Conservation (phyloP, 192 early-diverging fungal species). For the Phycomyces blakesleeanus region DNA sequence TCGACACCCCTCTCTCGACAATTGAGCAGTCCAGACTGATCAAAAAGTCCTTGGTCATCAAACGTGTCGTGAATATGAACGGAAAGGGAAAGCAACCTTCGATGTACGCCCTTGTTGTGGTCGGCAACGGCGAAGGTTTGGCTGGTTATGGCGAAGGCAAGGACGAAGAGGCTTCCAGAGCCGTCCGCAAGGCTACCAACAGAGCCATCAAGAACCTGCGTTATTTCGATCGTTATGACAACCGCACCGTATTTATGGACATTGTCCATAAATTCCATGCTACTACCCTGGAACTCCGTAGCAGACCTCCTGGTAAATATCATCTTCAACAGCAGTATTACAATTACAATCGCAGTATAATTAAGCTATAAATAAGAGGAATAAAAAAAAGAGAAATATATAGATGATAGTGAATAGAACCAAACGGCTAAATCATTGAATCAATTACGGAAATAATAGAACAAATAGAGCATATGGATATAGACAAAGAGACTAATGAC, state of each 20-base stretch:
- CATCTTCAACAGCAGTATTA: too few species aligned
- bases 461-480: too few species aligned
- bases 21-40: slow-evolving; percentile 54
- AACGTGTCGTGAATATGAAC: slow-evolving; percentile 76
- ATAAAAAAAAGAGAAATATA: too few species aligned
- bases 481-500: neutral
- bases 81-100: slow-evolving; percentile 75
- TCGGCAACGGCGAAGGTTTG: slow-evolving; percentile 88
- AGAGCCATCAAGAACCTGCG: slow-evolving; percentile 86
- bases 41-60: slow-evolving; percentile 70
- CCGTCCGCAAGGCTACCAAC: slow-evolving; percentile 85
- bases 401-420: too few species aligned
- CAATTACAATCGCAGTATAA: too few species aligned
- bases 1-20: slow-evolving; percentile 42
- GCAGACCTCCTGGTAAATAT: slow-evolving; percentile 77
- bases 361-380: too few species aligned
- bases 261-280: slow-evolving; percentile 86
- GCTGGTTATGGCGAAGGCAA: slow-evolving; percentile 94
- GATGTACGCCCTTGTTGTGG: slow-evolving; percentile 90
- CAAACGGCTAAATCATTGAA: too few species aligned
- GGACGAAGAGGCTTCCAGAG: slow-evolving; percentile 68
- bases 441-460: too few species aligned
- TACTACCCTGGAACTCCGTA: slow-evolving; percentile 75
- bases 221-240: slow-evolving; percentile 83
- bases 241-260: slow-evolving; percentile 88